A percentile compares a stretch with the other conserved stretches of the same genome.
Evolutionary conservation across 2,329 filamentous ascomycete genomes (phyloP).

Genomic region (Juglanconis sp.): DNA sequence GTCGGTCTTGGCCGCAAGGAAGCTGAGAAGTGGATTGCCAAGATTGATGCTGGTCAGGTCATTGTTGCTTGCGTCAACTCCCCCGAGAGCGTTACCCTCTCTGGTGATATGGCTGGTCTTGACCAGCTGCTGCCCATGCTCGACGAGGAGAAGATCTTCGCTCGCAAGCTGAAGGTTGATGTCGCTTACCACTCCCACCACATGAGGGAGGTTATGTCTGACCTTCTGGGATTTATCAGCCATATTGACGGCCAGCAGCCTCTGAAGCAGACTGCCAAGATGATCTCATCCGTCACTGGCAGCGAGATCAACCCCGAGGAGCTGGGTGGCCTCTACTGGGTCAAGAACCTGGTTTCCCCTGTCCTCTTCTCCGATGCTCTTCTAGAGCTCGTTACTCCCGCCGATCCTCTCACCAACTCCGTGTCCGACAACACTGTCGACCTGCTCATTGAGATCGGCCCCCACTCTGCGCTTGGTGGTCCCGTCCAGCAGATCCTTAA

Average conservation of each 20-base stretch:
- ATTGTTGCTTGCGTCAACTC: conserved; percentile 17
- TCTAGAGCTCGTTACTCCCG: conserved; percentile 13
- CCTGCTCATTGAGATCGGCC: conserved; percentile 29
- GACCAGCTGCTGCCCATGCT: conserved; percentile 21
- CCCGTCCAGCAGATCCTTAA: conserved; percentile 29
- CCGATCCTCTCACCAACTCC: conserved; percentile 14
- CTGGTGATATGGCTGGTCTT: conserved; percentile 28
- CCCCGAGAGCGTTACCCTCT: conserved; percentile 33
- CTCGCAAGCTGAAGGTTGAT: conserved; percentile 19
- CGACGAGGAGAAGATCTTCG: conserved; percentile 26
- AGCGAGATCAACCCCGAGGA: conserved; percentile 11
- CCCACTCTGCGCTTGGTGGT: conserved; percentile 27
- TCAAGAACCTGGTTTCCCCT: conserved; percentile 13
- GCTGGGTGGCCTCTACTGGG: conserved; percentile 22
- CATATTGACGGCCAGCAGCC: conserved; percentile 22
- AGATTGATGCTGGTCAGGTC: conserved; percentile 8
- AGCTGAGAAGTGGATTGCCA: conserved; percentile 8
- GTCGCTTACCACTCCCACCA: conserved; percentile 20
- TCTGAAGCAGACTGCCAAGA: conserved; percentile 7
- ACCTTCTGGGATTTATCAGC: conserved; percentile 28
- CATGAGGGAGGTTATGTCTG: conserved; percentile 23
- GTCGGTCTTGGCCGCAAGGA: conserved; percentile 8
- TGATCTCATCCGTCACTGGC: conserved; percentile 13
- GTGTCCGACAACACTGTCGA: conserved; percentile 25
- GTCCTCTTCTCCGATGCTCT: conserved; percentile 14